Evolutionary conservation across 2,329 filamentous ascomycete species (phyloP), one percentile per base, ranked within the genome.

Genomic region (Trichoderma endophyticum): DNA sequence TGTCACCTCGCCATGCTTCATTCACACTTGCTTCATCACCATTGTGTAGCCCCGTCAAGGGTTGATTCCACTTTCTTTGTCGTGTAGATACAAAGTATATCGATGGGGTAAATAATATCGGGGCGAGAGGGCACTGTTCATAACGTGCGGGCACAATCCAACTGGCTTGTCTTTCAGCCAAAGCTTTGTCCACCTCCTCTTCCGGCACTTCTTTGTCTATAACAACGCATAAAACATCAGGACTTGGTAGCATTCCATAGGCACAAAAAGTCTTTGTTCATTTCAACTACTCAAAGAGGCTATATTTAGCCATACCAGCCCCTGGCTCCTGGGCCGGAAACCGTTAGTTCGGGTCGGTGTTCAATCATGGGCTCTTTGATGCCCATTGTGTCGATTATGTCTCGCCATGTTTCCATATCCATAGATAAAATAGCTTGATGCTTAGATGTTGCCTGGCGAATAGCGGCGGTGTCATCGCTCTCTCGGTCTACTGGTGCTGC

Each of bases 371-470:
- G 86, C 74, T 93, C 86, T n/a, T 84, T 87, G 75, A 98, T 93
- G 30, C 91, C 84, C 77, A 95, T 97, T 0, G 89, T 89, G 11
- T 92, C 81, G 63, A 97, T 91, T 59, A 98, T 86, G 24, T 93
- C 88, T 75, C 89, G 84, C 95, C 95, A 99, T 0, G 89, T 93
- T 1, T 89, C 86, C 84, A 94, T 96, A 76, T 98, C 94, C 73
- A 99, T 88, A 14, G 92, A 91, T 79, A 98, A 89, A 26, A 99
- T 91, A 14, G 95, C 93, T 82, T 99, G 96, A 74, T 96, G 92
- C 76, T 92, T 90, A 72, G 89, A 85, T 21, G 89, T 84, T 54
- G 89, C 87, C 73, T 88, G 86, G 70, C 80, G 80, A 24, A 82
- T 79, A 18, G 77, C 77, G 30, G 84, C 84, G 75, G 85, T 86